Percentiles rank a stretch among this genome's conserved stretches.
Conservation (phyloP, 805 yeast genomes). For the Zygotorulaspora sp. region DNA sequence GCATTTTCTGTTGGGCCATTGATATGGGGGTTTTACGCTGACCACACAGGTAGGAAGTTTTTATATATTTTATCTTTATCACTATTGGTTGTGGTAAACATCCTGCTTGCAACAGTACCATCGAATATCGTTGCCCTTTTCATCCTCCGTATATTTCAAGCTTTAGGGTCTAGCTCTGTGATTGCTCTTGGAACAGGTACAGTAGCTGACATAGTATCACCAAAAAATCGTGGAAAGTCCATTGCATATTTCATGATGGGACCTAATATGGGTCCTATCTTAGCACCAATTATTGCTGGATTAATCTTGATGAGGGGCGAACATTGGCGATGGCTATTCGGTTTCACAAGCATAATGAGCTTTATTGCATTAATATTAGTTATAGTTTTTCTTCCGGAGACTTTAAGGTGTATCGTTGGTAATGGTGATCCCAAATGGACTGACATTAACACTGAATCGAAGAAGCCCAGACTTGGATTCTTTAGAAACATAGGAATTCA, state of each 20-base stretch:
- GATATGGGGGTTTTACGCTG: conserved; percentile 54
- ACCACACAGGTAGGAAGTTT: conserved; percentile 60
- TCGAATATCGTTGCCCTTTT: conserved; percentile 66
- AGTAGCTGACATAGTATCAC: conserved; percentile 66
- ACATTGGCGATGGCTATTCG: conserved; percentile 81
- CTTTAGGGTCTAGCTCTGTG: conserved; percentile 81
- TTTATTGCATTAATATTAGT: conserved; percentile 51
- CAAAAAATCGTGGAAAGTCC: conserved; percentile 68
- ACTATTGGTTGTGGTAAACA: conserved; percentile 55
- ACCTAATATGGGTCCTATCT: conserved; percentile 78
- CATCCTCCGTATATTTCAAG: conserved; percentile 64
- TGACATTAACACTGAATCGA: conserved; percentile 2
- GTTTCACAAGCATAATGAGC: conserved; percentile 68
- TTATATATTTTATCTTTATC: conserved; percentile 53
- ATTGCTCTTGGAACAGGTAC: conserved; percentile 93
- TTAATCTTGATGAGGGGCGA: conserved; percentile 62
- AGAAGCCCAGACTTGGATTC: conserved; percentile 3
- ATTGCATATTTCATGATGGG: conserved; percentile 85
- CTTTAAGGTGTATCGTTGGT: conserved; percentile 60
- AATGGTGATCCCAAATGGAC: conserved; percentile 41
- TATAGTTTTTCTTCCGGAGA: conserved; percentile 68
- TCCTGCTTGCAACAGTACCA: conserved; percentile 59
- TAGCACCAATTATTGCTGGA: conserved; percentile 85
- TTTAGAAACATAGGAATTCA: conserved; percentile 25
- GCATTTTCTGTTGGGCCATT: conserved; percentile 53